phyloP scores from a whole-genome alignment of 805 yeast genomes.

The Lipomyces yamanashiensis region DNA sequence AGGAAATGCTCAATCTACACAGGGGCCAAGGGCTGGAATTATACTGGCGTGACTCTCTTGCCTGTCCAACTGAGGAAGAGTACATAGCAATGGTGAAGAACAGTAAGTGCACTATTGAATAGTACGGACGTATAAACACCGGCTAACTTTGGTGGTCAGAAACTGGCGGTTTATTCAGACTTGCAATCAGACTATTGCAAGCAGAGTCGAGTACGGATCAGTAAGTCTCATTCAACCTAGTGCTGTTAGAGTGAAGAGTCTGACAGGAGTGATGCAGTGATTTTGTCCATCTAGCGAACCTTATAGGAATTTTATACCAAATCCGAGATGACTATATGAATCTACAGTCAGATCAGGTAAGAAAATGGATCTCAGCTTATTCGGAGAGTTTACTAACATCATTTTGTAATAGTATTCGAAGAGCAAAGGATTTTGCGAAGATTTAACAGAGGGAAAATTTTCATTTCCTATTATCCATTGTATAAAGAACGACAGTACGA shows the following conservation, averaged over 20 bases:
- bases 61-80: constrained; percentile 63
- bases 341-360: constrained; percentile 51
- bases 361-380: not conserved
- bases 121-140: too few species aligned
- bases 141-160: constrained; percentile 39
- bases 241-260: not conserved
- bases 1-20: constrained; percentile 80
- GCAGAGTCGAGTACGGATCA: constrained; percentile 39
- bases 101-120: constrained; percentile 44
- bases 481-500: constrained; percentile 47
- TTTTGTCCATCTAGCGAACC: constrained; percentile 67
- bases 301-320: constrained; percentile 84
- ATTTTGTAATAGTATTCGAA: constrained; percentile 48
- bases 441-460: constrained; percentile 85
- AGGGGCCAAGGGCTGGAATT: constrained; percentile 90
- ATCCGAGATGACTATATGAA: constrained; percentile 84
- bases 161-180: constrained; percentile 86
- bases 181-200: constrained; percentile 70
- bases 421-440: constrained; percentile 82
- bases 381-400: not conserved
- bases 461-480: constrained; percentile 85
- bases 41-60: constrained; percentile 76
- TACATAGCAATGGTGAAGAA: constrained; percentile 82
- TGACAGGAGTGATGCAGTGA: constrained; percentile 13
- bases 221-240: constrained; percentile 1